Evolutionary conservation across 192 early-diverging fungal species (phyloP).

Genomic region (Coemansia nantahalensis): DNA sequence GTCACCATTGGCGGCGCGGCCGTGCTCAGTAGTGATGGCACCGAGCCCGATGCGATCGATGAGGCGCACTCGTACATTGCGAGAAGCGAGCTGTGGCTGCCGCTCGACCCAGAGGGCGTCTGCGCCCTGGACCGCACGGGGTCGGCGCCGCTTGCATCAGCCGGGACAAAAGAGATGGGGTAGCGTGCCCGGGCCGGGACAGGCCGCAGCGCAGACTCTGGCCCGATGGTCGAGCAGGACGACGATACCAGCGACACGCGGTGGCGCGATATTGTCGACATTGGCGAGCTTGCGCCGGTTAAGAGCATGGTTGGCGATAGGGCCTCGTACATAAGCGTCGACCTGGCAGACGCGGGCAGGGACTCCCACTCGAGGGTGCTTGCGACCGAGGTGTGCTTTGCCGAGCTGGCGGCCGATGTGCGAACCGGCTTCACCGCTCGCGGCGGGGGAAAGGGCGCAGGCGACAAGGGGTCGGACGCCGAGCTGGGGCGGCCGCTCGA

Average conservation of each 20-base stretch:
- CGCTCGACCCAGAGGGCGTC: not conserved
- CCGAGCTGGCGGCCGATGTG: constrained; percentile 2
- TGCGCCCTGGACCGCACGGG: not conserved
- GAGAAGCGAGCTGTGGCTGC: constrained; percentile 31
- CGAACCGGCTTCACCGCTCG: constrained; percentile 3
- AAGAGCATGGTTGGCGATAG: constrained; percentile 7
- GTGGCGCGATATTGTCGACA: constrained; percentile 35
- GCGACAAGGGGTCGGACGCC: constrained; percentile 13
- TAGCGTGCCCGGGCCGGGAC: constrained; percentile 11
- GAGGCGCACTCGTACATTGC: constrained; percentile 22
- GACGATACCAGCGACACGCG: constrained; percentile 45
- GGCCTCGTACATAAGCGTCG: constrained; percentile 42
- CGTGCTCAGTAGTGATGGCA: constrained; percentile 31
- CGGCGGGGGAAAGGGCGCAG: constrained; percentile 1
- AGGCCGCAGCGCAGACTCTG: constrained; percentile 14
- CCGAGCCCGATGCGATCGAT: constrained; percentile 5
- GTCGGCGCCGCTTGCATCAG: not conserved
- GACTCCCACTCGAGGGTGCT: constrained; percentile 36
- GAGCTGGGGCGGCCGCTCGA: constrained; percentile 5
- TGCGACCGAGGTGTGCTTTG: constrained; percentile 25
- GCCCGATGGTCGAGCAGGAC: constrained; percentile 46
- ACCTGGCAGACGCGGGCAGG: constrained; percentile 18
- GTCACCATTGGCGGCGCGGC: constrained; percentile 44
- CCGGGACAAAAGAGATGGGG: constrained; percentile 12
- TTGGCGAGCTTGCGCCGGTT: constrained; percentile 19